phyloP scores from a whole-genome alignment of 1,284 basidiomycete genomes.

The Rhodotorula sp. region DNA sequence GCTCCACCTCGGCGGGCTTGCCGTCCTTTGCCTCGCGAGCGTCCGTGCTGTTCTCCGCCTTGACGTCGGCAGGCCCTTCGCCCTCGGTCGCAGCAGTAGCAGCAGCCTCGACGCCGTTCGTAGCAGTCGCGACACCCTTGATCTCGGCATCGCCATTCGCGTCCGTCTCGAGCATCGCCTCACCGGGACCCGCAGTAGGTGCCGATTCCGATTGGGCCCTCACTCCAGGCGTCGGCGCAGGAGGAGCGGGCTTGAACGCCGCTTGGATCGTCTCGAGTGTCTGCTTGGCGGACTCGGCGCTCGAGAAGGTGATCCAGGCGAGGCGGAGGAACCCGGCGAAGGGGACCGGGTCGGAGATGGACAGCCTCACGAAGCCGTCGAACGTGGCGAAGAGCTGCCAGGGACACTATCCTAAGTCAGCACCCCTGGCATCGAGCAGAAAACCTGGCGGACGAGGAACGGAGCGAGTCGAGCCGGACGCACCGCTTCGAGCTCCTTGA shows the following conservation, averaged over 20 bases:
- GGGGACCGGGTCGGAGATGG: slow-evolving; percentile 81
- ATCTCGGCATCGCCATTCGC: background rate
- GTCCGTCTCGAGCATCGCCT: background rate
- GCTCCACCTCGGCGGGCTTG: background rate
- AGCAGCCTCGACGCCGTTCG: background rate
- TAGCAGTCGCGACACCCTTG: background rate
- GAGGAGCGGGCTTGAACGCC: slow-evolving; percentile 48
- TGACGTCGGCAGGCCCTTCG: background rate
- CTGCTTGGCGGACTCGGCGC: slow-evolving; percentile 70
- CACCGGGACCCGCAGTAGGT: background rate
- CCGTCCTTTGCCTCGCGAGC: background rate
- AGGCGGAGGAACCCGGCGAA: slow-evolving; percentile 88
- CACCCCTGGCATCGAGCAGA: background rate
- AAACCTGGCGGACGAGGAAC: slow-evolving; percentile 47
- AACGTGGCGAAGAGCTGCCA: slow-evolving; percentile 49
- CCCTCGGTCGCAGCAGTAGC: no score
- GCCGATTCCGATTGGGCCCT: background rate
- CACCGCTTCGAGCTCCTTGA: slow-evolving; percentile 82
- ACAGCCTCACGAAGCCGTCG: slow-evolving; percentile 64
- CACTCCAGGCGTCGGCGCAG: slow-evolving; percentile 53
- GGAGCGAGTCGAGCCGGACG: slow-evolving; percentile 40
- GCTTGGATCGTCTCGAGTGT: slow-evolving; percentile 62
- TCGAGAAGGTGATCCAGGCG: slow-evolving; percentile 81
- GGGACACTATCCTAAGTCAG: background rate
- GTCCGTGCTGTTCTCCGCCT: background rate